Evolutionary conservation across 345 rosid genomes (phyloP).

Genomic region (Eucalyptus cladocalyx): DNA sequence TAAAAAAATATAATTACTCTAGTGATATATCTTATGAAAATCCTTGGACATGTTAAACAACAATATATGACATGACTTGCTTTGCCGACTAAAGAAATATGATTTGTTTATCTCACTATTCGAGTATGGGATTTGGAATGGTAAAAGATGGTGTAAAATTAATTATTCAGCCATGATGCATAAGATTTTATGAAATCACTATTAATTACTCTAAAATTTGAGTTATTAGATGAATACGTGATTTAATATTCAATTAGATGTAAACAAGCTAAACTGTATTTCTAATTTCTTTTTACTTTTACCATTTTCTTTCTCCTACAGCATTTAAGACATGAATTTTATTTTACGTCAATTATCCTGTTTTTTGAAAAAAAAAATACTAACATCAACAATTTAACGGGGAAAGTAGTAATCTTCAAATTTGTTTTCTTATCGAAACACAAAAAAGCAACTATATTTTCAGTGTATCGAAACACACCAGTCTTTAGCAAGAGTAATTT

Average conservation of each 20-base stretch:
- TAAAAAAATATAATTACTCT: not conserved
- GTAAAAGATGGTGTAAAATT: not conserved
- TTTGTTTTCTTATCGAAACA: not conserved
- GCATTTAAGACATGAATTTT: not conserved
- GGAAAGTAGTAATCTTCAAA: not conserved
- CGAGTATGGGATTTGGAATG: not conserved
- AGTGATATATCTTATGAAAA: not conserved
- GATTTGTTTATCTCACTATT: not conserved
- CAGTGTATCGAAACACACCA: not conserved
- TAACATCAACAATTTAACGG: not conserved
- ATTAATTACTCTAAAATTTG: fast-evolving
- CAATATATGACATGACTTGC: not conserved
- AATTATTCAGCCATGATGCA: not conserved
- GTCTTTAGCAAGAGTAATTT: not conserved
- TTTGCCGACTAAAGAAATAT: not conserved
- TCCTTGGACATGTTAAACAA: not conserved
- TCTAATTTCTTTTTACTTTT: not conserved
- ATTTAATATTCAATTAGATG: not conserved
- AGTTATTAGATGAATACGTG: not conserved
- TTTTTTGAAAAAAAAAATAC: not conserved
- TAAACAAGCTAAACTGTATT: not conserved
- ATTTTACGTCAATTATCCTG: not conserved
- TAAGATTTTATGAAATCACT: not conserved
- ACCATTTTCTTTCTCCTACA: not conserved
- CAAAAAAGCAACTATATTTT: not conserved